Evolutionary conservation across 2,329 filamentous ascomycete genomes (phyloP), one percentile per base, ranked within the genome.

Genomic region (Huntiella bhutanensis): DNA sequence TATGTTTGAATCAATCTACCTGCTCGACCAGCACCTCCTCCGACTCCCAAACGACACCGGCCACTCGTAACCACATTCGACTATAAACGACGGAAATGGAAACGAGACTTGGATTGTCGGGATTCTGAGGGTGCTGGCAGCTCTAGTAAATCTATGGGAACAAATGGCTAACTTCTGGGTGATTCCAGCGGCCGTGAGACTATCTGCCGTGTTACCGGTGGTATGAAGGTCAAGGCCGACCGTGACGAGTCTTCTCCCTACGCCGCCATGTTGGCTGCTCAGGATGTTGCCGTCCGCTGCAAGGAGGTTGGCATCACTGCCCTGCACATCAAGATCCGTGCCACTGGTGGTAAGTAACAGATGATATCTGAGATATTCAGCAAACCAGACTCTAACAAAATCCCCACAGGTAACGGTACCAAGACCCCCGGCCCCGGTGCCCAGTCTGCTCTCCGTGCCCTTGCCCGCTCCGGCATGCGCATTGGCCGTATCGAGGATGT

Each of bases 151-250:
- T 37, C 34, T 46, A 15, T 28, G 40, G 41, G 28, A 28, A 19
- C 16, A 32, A 7, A 70, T 28, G 68, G 70, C 75, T 80, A 70
- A 80, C 70, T 66, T 62, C 66, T 75, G 71, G 70, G 70, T 77
- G 71, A 75, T 77, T 75, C 66, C 73, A 92, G 84, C 72, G 91
- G 91, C 73, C 91, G 91, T 71, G 91, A 98, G 82, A 98, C 92
- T 72, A 95, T 98, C 75, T 84, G 79, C 79, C 87, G 91, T 84
- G 88, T 98, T 59, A 98, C 92, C 62, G 91, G 92, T 74, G 92
- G 92, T 65, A 98, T 98, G 91, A 98, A 98, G 79, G 91, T 98
- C 79, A 98, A 98, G 82, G 87, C 87, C 69, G 87, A 98, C 65
- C 88, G 91, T 77, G 91, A 98, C 73, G 91, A 98, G 77, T 96